These are phyloP conservation scores for Atkinsonella texensis DNA, from an alignment of 2,329 filamentous ascomycete species.

Conservation along the genomic window DNA sequence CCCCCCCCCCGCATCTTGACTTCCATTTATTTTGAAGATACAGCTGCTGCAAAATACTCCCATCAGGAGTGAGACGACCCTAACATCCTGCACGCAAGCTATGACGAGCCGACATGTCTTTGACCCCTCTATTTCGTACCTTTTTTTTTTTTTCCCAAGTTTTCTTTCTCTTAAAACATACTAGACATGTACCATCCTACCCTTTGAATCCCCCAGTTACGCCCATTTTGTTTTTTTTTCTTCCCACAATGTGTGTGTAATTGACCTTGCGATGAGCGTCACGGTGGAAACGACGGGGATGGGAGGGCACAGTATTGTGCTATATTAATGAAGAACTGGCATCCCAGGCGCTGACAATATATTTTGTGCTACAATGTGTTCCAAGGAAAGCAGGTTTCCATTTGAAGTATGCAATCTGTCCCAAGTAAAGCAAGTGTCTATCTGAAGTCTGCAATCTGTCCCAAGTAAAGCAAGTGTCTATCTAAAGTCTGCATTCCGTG, in stretches of 20 bases:
- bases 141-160: neutral
- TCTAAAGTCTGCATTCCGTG: too few species aligned
- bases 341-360: neutral
- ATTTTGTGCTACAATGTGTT: neutral
- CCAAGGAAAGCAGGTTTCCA: too few species aligned
- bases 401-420: too few species aligned
- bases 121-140: neutral
- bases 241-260: neutral
- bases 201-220: neutral
- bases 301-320: neutral
- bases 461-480: too few species aligned
- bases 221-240: neutral
- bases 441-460: too few species aligned
- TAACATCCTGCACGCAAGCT: neutral
- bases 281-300: neutral
- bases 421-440: too few species aligned
- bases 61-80: neutral
- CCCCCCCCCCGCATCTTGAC: too few species aligned
- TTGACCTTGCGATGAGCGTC: neutral
- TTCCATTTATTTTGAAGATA: neutral
- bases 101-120: neutral
- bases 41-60: neutral
- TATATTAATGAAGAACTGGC: neutral
- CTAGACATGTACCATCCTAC: neutral
- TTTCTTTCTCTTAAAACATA: neutral